A percentile compares a stretch with the other conserved stretches of the same genome.
Conservation (phyloP, 2,329 filamentous ascomycete species). For the Diatrype stigma region DNA sequence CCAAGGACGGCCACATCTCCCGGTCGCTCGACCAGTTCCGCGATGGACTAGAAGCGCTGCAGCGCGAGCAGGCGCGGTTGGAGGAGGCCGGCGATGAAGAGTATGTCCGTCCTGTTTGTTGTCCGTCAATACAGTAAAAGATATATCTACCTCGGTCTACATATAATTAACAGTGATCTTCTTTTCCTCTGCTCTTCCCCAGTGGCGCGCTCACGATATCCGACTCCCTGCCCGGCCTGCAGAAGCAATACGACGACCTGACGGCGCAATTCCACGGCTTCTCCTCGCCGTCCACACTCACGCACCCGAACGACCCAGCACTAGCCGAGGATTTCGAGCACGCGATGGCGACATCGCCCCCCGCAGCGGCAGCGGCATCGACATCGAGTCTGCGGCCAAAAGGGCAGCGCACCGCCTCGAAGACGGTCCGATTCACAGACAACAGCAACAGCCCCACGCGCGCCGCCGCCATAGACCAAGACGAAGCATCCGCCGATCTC, state of each 20-base stretch:
- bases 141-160: background rate
- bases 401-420: slow-evolving; percentile 40
- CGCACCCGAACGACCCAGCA: slow-evolving; percentile 60
- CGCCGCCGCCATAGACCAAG: slow-evolving; percentile 19
- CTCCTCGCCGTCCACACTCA: slow-evolving; percentile 48
- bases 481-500: slow-evolving; percentile 40
- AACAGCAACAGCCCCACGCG: slow-evolving; percentile 58
- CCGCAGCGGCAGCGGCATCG: slow-evolving; percentile 17
- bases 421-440: slow-evolving; percentile 86
- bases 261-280: slow-evolving; percentile 75
- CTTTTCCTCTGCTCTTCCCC: slow-evolving; percentile 26
- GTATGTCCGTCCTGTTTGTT: slow-evolving; percentile 38
- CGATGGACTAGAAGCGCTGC: slow-evolving; percentile 70
- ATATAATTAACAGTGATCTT: background rate
- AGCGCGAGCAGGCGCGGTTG: slow-evolving; percentile 60
- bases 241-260: slow-evolving; percentile 71
- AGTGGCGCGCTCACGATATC: slow-evolving; percentile 47
- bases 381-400: slow-evolving; percentile 25
- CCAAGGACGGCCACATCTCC: slow-evolving; percentile 84
- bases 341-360: slow-evolving; percentile 45
- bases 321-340: slow-evolving; percentile 62
- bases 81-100: slow-evolving; percentile 60
- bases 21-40: slow-evolving; percentile 82
- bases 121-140: too few relatives aligned
- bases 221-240: slow-evolving; percentile 65